These are phyloP conservation scores for Hyphodiscus sp. DNA, from an alignment of 2,329 filamentous ascomycete genomes.

Conservation along the genomic window DNA sequence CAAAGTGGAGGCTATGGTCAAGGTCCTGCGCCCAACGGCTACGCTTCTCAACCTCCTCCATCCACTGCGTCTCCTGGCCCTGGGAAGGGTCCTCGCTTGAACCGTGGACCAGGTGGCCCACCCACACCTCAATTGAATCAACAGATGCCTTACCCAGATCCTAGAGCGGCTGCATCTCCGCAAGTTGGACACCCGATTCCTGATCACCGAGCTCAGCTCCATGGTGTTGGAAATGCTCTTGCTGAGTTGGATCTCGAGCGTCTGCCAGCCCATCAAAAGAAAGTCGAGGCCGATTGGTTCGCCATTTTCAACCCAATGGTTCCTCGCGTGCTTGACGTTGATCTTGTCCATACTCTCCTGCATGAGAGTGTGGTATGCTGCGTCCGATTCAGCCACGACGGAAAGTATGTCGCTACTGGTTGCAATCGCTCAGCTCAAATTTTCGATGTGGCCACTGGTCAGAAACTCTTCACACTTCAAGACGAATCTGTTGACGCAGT, in stretches of 20 bases:
- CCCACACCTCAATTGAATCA: conserved; percentile 91
- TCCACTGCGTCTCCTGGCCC: conserved; percentile 83
- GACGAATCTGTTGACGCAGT: conserved; percentile 82
- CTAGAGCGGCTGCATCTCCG: conserved; percentile 62
- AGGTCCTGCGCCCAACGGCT: conserved; percentile 55
- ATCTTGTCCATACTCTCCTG: conserved; percentile 83
- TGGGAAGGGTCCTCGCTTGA: conserved; percentile 55
- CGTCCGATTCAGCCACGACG: conserved; percentile 92
- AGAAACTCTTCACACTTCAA: conserved; percentile 83
- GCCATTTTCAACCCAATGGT: conserved; percentile 93
- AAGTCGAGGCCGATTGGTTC: conserved; percentile 88
- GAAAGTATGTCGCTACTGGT: conserved; percentile 91
- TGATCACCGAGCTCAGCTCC: conserved; percentile 42
- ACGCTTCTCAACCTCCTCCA: conserved; percentile 75
- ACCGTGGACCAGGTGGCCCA: conserved; percentile 62
- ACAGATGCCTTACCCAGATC: conserved; percentile 77
- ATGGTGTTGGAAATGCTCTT: conserved; percentile 59
- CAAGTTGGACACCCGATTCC: conserved; percentile 80
- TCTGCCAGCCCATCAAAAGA: conserved; percentile 80
- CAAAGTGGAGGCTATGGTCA: conserved; percentile 53
- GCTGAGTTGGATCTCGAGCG: conserved; percentile 84
- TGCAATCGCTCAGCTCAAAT: conserved; percentile 99
- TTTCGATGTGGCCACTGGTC: conserved; percentile 82
- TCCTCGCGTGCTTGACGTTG: conserved; percentile 83
- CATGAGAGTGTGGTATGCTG: conserved; percentile 98